These are phyloP conservation scores for Phytopythium cucurbitacearum DNA, from an alignment of 352 stramenopile genomes.

Conservation along the genomic window DNA sequence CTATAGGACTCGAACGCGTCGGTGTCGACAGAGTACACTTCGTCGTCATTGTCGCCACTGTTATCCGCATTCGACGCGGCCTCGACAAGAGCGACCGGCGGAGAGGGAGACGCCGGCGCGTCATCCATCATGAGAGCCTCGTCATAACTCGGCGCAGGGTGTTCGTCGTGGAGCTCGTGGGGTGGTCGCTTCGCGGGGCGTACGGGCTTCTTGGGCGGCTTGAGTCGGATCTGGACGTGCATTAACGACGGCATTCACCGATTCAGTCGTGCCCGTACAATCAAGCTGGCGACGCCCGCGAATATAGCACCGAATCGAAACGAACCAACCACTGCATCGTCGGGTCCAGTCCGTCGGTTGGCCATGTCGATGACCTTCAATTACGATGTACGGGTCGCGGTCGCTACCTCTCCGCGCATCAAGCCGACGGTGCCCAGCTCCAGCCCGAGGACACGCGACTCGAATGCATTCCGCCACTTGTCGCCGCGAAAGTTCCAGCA, in stretches of 20 bases:
- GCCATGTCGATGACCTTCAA: background rate
- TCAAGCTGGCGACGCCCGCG: background rate
- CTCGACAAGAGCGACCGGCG: background rate
- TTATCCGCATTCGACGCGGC: background rate
- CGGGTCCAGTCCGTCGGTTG: background rate
- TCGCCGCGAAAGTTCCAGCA: slow-evolving; percentile 44
- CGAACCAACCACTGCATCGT: background rate
- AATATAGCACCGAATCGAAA: background rate
- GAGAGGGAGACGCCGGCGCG: background rate
- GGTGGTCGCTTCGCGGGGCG: background rate
- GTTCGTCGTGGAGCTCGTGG: background rate
- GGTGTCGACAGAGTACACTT: slow-evolving; percentile 27
- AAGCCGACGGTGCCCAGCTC: background rate
- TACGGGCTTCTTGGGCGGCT: slow-evolving; percentile 10
- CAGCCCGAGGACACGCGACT: no score
- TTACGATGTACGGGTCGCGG: background rate
- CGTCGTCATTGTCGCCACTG: slow-evolving; percentile 10
- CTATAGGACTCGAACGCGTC: slow-evolving; percentile 35
- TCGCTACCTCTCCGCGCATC: background rate
- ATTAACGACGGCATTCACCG: slow-evolving; percentile 12
- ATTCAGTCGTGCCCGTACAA: background rate
- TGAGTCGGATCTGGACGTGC: slow-evolving; percentile 26
- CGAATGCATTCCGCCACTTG: slow-evolving; percentile 14
- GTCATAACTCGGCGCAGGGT: slow-evolving; percentile 32
- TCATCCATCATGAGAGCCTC: slow-evolving; percentile 27